Percentiles rank a stretch among this genome's conserved stretches.
These are phyloP conservation scores for Tricladium varicosporioides DNA, from an alignment of 2,329 filamentous ascomycete species.

Conservation along the genomic window DNA sequence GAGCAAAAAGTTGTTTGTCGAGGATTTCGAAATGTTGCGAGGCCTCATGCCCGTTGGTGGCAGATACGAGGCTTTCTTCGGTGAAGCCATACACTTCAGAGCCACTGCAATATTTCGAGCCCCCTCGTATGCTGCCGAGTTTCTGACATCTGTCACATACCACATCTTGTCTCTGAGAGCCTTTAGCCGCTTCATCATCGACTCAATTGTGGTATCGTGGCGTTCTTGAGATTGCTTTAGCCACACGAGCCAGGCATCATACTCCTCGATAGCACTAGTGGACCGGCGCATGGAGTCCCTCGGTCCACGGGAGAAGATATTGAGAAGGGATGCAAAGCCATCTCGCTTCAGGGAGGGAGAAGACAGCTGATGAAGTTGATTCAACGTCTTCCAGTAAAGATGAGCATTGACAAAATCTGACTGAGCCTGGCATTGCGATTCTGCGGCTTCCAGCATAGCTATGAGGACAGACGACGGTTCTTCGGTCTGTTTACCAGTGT, in stretches of 20 bases:
- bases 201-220: slow-evolving; percentile 70
- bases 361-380: slow-evolving; percentile 64
- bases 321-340: slow-evolving; percentile 68
- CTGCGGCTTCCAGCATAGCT: slow-evolving; percentile 74
- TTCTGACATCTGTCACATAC: slow-evolving; percentile 92
- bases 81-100: slow-evolving; percentile 83
- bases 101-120: slow-evolving; percentile 83
- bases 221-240: slow-evolving; percentile 79
- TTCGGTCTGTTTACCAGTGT: slow-evolving; percentile 37
- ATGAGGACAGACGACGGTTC: slow-evolving; percentile 55
- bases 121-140: slow-evolving; percentile 84
- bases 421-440: slow-evolving; percentile 71
- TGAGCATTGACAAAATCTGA: slow-evolving; percentile 83
- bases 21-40: slow-evolving; percentile 32
- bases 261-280: slow-evolving; percentile 71
- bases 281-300: slow-evolving; percentile 68
- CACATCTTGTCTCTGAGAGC: slow-evolving; percentile 95
- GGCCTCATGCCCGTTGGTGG: slow-evolving; percentile 37
- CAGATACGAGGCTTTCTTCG: slow-evolving; percentile 41
- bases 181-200: slow-evolving; percentile 70
- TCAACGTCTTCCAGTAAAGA: slow-evolving; percentile 79
- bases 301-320: slow-evolving; percentile 72
- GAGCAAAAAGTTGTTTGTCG: slow-evolving; percentile 59
- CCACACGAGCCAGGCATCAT: slow-evolving; percentile 80
- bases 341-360: slow-evolving; percentile 62